Conservation (phyloP, 2,329 filamentous ascomycete species). For the Sphaerostilbella broomeana region DNA sequence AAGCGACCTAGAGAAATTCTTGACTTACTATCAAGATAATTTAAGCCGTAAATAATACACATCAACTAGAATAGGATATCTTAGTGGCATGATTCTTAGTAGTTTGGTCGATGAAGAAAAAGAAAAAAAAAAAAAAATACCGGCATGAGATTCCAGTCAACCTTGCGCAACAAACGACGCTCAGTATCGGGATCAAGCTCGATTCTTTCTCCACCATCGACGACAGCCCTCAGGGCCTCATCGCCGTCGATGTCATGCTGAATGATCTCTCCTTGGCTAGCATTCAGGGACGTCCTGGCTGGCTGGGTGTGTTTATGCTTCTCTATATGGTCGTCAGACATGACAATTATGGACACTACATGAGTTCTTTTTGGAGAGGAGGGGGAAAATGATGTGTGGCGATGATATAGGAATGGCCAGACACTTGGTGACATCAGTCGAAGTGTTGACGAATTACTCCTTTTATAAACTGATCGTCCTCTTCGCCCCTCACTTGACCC, state of each 20-base stretch:
- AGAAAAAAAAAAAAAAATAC: neutral
- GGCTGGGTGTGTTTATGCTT: too few species aligned
- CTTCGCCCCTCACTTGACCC: too few species aligned
- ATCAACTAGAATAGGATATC: neutral
- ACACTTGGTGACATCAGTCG: too few species aligned
- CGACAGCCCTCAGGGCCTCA: conserved; percentile 12
- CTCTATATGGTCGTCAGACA: too few species aligned
- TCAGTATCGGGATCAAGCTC: conserved; percentile 10
- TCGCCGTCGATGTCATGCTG: conserved; percentile 7
- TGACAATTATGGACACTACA: too few species aligned
- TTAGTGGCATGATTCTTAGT: too few species aligned
- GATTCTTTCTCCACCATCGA: neutral
- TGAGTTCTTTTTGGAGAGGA: too few species aligned
- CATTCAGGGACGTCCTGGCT: neutral
- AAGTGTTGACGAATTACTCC: too few species aligned
- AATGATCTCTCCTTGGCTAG: conserved; percentile 3
- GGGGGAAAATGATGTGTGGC: too few species aligned
- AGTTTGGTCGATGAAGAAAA: too few species aligned
- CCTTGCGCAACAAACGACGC: conserved; percentile 10
- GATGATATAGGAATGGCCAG: too few species aligned
- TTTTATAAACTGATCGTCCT: too few species aligned
- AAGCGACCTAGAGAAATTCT: neutral
- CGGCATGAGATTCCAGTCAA: conserved; percentile 13
- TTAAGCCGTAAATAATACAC: conserved; percentile 12
- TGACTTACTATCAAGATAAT: conserved; percentile 12